Conservation (phyloP, 495 filamentous ascomycete genomes). For the Tuber umbilicatum region DNA sequence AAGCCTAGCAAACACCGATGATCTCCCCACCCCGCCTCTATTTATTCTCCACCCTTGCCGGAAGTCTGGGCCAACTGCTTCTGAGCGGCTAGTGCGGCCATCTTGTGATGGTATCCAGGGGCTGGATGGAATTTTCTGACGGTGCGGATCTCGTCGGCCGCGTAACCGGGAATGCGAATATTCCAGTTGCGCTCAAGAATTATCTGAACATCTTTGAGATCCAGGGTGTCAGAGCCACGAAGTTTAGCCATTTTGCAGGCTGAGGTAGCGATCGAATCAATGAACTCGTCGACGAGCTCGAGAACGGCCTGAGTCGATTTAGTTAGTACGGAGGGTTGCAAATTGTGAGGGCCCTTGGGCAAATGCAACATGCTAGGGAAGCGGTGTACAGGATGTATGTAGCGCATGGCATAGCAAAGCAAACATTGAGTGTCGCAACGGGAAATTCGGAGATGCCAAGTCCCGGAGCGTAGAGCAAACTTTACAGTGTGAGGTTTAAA, state of each 20-base stretch:
- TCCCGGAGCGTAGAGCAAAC: constrained; percentile 8
- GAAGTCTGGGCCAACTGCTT: constrained; percentile 50
- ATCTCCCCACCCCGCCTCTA: not conserved
- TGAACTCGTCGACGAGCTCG: constrained; percentile 84
- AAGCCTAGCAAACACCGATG: not conserved
- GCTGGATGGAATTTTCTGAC: constrained; percentile 87
- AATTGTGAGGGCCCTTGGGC: constrained; percentile 19
- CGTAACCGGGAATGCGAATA: constrained; percentile 92
- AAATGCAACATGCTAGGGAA: constrained; percentile 8
- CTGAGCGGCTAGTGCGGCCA: constrained; percentile 88
- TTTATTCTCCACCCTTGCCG: constrained; percentile 33
- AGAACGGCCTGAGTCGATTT: constrained; percentile 61
- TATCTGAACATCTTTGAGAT: constrained; percentile 89
- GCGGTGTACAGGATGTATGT: constrained; percentile 4
- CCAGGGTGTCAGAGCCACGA: constrained; percentile 76
- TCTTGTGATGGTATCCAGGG: constrained; percentile 83
- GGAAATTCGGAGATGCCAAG: constrained; percentile 11
- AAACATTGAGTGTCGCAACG: constrained; percentile 13
- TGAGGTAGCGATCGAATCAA: constrained; percentile 77
- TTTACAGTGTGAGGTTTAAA: constrained; percentile 5
- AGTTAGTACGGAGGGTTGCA: not conserved
- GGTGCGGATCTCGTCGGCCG: constrained; percentile 85
- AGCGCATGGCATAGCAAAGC: constrained; percentile 7
- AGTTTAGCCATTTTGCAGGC: constrained; percentile 91
- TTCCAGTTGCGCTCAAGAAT: constrained; percentile 96